These are phyloP conservation scores for Heliamphora exappendiculata DNA, from an alignment of 148 eudicot species.

Conservation along the genomic window DNA sequence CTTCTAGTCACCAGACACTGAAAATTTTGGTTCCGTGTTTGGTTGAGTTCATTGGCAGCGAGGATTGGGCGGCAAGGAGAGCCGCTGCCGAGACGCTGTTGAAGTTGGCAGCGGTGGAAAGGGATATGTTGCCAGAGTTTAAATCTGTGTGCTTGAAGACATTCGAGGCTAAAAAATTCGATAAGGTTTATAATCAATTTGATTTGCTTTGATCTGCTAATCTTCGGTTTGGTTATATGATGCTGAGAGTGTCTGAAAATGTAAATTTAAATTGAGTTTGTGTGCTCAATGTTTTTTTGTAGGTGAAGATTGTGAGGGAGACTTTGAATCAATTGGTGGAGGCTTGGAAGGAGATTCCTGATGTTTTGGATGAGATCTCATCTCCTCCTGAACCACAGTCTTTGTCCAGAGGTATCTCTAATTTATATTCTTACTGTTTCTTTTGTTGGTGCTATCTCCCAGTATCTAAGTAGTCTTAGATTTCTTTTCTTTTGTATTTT, in stretches of 20 bases:
- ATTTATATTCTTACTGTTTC: background rate
- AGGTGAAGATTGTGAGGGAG: constrained; percentile 91
- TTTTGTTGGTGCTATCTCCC: background rate
- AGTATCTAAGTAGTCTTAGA: background rate
- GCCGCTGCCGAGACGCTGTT: constrained; percentile 70
- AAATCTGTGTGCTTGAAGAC: constrained; percentile 58
- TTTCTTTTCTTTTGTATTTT: no score
- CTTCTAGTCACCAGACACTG: constrained; percentile 32
- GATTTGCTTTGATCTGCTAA: constrained; percentile 1
- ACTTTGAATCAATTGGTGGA: constrained; percentile 70
- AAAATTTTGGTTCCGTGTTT: constrained; percentile 50
- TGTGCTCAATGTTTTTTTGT: constrained; percentile 9
- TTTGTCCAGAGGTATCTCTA: constrained; percentile 53
- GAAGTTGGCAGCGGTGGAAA: constrained; percentile 60
- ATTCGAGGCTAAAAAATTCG: constrained; percentile 68
- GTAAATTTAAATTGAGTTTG: constrained; percentile 1
- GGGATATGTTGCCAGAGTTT: constrained; percentile 42
- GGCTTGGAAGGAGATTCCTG: constrained; percentile 80
- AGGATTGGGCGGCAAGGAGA: constrained; percentile 82
- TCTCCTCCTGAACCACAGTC: constrained; percentile 44
- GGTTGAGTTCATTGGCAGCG: constrained; percentile 57
- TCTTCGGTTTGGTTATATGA: background rate
- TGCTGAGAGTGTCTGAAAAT: background rate
- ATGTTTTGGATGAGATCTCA: constrained; percentile 53
- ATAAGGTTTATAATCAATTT: constrained; percentile 46